phyloP scores from a whole-genome alignment of 176 grass and related monocot genomes.

The Musa troglodytarum region DNA sequence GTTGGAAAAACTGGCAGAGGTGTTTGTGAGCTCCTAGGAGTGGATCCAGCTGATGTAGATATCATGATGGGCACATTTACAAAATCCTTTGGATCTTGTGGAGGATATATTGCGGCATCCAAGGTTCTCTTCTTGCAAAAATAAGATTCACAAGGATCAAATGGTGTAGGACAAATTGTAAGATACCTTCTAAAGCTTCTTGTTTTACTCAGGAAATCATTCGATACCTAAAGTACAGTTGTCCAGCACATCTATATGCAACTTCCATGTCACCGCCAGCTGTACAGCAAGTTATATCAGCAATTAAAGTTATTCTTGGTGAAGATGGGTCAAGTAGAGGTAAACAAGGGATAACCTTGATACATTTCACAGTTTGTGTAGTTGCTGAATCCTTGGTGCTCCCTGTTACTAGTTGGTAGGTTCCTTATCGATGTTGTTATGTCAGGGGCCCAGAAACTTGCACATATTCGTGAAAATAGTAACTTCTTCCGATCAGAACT shows the following conservation, averaged over 20 bases:
- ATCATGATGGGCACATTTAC: slow-evolving; percentile 96
- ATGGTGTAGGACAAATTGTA: background rate
- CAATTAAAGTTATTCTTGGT: slow-evolving; percentile 74
- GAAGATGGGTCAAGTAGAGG: slow-evolving; percentile 66
- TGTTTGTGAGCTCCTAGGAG: slow-evolving; percentile 78
- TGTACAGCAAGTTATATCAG: slow-evolving; percentile 79
- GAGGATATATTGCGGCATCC: slow-evolving; percentile 85
- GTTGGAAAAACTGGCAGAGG: slow-evolving; percentile 63
- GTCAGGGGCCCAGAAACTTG: slow-evolving; percentile 74
- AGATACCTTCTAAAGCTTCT: slow-evolving; percentile 7
- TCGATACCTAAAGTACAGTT: slow-evolving; percentile 63
- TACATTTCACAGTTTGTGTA: background rate
- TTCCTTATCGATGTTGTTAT: background rate
- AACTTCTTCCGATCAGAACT: slow-evolving; percentile 92
- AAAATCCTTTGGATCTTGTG: slow-evolving; percentile 78
- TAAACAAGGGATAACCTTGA: slow-evolving; percentile 1
- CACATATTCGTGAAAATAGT: slow-evolving; percentile 71
- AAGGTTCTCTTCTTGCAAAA: slow-evolving; percentile 30
- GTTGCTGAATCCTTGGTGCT: background rate
- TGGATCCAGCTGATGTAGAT: slow-evolving; percentile 67
- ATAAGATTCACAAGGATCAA: background rate
- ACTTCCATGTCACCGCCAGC: slow-evolving; percentile 88
- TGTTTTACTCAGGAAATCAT: slow-evolving; percentile 55
- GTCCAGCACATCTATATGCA: slow-evolving; percentile 75
- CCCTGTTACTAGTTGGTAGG: background rate